These are phyloP conservation scores for Maudiozyma turicensis DNA, from an alignment of 805 yeast species.

Conservation along the genomic window DNA sequence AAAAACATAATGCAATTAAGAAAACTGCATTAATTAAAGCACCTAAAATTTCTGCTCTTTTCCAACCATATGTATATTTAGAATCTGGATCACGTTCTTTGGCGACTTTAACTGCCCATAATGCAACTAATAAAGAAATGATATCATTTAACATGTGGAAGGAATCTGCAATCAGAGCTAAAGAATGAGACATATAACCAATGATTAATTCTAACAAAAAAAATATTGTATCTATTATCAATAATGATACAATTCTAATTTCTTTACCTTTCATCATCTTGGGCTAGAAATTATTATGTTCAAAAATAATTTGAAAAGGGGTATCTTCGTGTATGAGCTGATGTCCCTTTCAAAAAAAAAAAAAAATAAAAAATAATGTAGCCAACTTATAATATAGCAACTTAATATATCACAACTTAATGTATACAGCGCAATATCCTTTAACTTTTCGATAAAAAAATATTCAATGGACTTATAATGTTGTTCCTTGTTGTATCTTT, in stretches of 20 bases:
- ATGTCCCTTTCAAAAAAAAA: too few species aligned
- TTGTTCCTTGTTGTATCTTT: too few species aligned
- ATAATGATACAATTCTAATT: constrained; percentile 57
- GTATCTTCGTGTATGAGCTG: not conserved
- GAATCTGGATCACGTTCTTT: constrained; percentile 74
- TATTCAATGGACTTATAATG: too few species aligned
- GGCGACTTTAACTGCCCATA: constrained; percentile 94
- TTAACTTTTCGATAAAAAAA: too few species aligned
- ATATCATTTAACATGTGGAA: constrained; percentile 97
- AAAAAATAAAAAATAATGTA: too few species aligned
- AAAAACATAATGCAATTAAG: constrained; percentile 80
- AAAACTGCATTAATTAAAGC: constrained; percentile 93
- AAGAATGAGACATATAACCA: constrained; percentile 87
- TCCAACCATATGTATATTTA: constrained; percentile 94
- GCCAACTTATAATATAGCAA: too few species aligned
- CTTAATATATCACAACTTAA: too few species aligned
- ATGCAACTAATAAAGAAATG: constrained; percentile 76
- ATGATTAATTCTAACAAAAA: constrained; percentile 77
- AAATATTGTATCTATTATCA: constrained; percentile 69
- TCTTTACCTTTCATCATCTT: constrained; percentile 38
- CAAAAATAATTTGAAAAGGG: not conserved
- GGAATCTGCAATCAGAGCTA: constrained; percentile 91
- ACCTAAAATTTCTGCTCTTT: constrained; percentile 92
- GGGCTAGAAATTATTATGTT: not conserved
- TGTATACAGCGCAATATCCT: too few species aligned